Evolutionary conservation across 2,329 filamentous ascomycete species (phyloP).

Genomic region (Emergomyces africanus): DNA sequence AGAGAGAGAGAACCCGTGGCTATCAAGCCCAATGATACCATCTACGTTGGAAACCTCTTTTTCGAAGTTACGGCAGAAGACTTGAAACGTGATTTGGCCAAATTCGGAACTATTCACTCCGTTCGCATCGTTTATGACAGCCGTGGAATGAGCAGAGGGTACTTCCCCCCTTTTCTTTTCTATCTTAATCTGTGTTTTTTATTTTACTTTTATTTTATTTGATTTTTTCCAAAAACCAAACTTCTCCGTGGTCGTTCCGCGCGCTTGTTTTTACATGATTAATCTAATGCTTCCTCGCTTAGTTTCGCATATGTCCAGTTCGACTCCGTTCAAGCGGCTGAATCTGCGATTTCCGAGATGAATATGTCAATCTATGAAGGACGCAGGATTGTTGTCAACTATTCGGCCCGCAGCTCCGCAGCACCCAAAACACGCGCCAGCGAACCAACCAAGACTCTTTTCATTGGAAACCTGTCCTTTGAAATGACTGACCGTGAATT

Average conservation of each 20-base stretch:
- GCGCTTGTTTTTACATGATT: background rate
- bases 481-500: constrained; percentile 76
- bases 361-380: constrained; percentile 51
- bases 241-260: background rate
- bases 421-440: constrained; percentile 14
- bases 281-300: background rate
- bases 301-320: constrained; percentile 59
- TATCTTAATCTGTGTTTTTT: too few relatives aligned
- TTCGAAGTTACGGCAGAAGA: constrained; percentile 54
- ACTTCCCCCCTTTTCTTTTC: too few relatives aligned
- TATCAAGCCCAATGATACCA: constrained; percentile 27
- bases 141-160: constrained; percentile 58
- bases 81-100: constrained; percentile 45
- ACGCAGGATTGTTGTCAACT: constrained; percentile 51
- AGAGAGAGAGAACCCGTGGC: constrained; percentile 5
- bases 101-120: constrained; percentile 43
- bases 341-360: constrained; percentile 43
- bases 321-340: constrained; percentile 39
- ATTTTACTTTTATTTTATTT: too few relatives aligned
- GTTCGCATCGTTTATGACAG: constrained; percentile 47
- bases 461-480: constrained; percentile 75
- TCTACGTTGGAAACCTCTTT: constrained; percentile 59
- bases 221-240: too few relatives aligned
- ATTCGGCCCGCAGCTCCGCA: constrained; percentile 28
- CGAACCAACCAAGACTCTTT: constrained; percentile 53